These are phyloP conservation scores for Grifola frondosa DNA, from an alignment of 1,284 basidiomycete genomes.

Conservation along the genomic window DNA sequence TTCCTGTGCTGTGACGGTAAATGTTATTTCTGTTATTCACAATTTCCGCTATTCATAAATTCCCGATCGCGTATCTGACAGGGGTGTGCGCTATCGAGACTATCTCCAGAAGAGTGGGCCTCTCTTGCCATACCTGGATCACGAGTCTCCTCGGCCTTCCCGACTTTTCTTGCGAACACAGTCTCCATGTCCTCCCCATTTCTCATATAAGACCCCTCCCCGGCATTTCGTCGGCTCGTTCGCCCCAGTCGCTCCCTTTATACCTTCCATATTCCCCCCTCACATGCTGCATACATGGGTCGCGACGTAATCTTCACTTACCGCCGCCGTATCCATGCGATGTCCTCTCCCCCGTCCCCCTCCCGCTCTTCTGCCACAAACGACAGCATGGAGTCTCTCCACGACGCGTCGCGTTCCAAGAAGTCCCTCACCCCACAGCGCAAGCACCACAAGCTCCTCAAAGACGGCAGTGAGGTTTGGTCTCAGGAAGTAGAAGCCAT, in stretches of 20 bases:
- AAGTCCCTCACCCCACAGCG: slow-evolving; percentile 70
- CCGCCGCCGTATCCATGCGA: slow-evolving; percentile 24
- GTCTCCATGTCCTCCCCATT: slow-evolving; percentile 7
- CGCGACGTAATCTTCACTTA: slow-evolving; percentile 30
- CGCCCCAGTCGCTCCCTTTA: slow-evolving; percentile 26
- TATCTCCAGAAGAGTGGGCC: slow-evolving; percentile 39
- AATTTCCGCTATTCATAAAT: too few species aligned
- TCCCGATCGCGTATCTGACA: slow-evolving; percentile 19
- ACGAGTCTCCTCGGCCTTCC: slow-evolving; percentile 25
- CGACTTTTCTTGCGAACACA: slow-evolving; percentile 21
- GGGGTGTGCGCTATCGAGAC: slow-evolving; percentile 23
- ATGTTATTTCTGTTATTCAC: too few species aligned
- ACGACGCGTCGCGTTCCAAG: slow-evolving; percentile 23
- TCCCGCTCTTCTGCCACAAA: slow-evolving; percentile 27
- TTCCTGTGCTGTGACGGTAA: slow-evolving; percentile 12
- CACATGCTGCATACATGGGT: slow-evolving; percentile 23
- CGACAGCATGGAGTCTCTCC: slow-evolving; percentile 24
- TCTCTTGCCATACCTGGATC: slow-evolving; percentile 42
- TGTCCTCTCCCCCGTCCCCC: slow-evolving; percentile 22
- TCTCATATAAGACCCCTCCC: slow-evolving; percentile 28
- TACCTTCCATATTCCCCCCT: slow-evolving; percentile 27
- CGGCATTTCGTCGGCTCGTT: slow-evolving; percentile 26
- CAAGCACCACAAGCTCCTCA: slow-evolving; percentile 79
- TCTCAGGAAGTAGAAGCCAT: slow-evolving; percentile 70
- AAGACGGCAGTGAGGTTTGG: slow-evolving; percentile 82